Base-by-base conservation (phyloP, 495 filamentous ascomycete genomes). In the Copromyces sp. region DNA sequence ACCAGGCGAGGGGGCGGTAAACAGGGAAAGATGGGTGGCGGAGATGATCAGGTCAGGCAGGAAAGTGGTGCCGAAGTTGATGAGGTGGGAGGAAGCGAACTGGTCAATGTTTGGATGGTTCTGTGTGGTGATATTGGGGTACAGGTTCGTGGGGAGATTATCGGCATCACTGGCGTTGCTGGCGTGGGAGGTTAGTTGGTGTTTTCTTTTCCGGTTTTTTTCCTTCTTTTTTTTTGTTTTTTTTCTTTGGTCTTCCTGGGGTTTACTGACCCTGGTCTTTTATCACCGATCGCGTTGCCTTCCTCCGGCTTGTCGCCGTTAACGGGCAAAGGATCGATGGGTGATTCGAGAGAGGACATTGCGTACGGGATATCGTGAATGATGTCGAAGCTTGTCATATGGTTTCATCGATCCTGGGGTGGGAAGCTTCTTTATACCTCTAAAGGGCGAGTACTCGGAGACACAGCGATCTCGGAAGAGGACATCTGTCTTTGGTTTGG, bases 51-150 rank as follows among this genome's bases (percentile, higher is more conserved):
- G 61, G 68, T 79, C 76, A 9, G 39, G 68, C 17, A 74, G 69
- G 69, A 79, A 79, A 4, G 73, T 74, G 16, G 78, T 75, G 38
- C 79, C 78, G 16, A 75, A 79, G 40, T 78, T 76, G 73, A 76
- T 65, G 2, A 80, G 78, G 44, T 78, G 73, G 20, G 73, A 69
- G 24, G 75, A 72, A 4, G 77, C 44, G 37, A 76, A 75, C n/a
- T 44, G 0, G 12, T 42, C 6, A n/a, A 75, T 71, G 16, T 74
- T 53, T 11, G 39, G 20, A 7, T 76, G 70, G 38, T 71, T 69
- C 1, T 29, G 0, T 0, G 53, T 35, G 29, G 14, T 65, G 68
- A 72, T 65, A 14, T 17, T 4, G 17, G 42, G 70, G 45, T 76
- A 73, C 9, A 76, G 73, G 11, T 47, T 68, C 17, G 41, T 70